Evolutionary conservation across 179 eudicot genomes (phyloP).

Genomic region (Gypsophila paniculata): DNA sequence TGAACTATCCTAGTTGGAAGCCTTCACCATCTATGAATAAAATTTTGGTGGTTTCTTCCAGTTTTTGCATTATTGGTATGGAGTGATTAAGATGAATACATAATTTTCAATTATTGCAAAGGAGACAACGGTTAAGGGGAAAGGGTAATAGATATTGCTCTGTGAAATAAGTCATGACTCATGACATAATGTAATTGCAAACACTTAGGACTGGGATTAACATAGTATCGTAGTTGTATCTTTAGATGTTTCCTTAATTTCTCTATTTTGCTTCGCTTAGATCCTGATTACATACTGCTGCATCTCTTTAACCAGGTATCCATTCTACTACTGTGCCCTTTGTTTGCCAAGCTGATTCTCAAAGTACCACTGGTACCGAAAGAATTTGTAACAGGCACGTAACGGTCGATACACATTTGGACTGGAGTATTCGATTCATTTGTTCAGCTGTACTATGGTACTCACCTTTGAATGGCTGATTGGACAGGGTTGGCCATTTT

Average conservation of each 20-base stretch:
- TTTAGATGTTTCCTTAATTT: neutral
- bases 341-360: slow-evolving; percentile 37
- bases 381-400: slow-evolving; percentile 43
- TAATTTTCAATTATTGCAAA: neutral
- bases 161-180: neutral
- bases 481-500: slow-evolving; percentile 39
- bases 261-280: neutral
- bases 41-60: no score
- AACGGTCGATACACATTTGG: neutral
- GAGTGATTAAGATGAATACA: neutral
- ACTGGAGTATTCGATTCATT: neutral
- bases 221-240: neutral
- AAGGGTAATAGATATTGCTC: neutral
- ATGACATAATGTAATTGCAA: neutral
- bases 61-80: neutral
- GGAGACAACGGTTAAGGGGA: neutral
- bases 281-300: neutral
- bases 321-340: slow-evolving; percentile 35
- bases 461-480: slow-evolving; percentile 23
- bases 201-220: neutral
- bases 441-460: slow-evolving; percentile 13
- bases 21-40: no score
- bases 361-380: slow-evolving; percentile 36
- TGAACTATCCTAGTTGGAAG: no score
- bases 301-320: slow-evolving; percentile 30